Base-by-base conservation (phyloP, 2,329 filamentous ascomycete species). In the Ophiognomonia clavigignenti-juglandacearum region DNA sequence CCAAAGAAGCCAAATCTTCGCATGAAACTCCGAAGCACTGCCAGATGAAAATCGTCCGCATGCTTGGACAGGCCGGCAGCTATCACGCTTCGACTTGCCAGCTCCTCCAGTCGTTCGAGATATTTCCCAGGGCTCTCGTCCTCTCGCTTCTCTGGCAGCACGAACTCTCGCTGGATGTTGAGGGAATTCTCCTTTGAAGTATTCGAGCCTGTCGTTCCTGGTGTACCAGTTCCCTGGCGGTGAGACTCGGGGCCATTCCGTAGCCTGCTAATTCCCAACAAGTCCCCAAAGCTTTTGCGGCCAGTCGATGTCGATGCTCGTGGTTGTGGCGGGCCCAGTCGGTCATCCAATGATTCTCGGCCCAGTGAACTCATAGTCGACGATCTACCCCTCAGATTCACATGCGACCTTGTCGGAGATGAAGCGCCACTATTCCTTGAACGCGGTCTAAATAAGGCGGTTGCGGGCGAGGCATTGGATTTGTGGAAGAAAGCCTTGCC, bases 1-100 rank as follows among this genome's bases (percentile, higher is more conserved):
- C 89, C 91, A 59, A 96, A 97, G 68, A 97, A 97, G 43, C 85
- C 83, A 65, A 97, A 97, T 18, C 86, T 86, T 44, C 92, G 83
- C 86, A 97, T 97, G 61, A 96, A 97, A 61, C 92, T 96, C 51
- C 92, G 82, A 47, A 98, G 67, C 3, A 95, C 90, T 1, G 88
- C 82, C 50, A 83, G 80, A 39, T 84, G 87, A 63, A 97, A 98
- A 0, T 83, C 69, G 58, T 98, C 92, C 2, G 80, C 80, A n/a
- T 83, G 87, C 61, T 95, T 95, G 16, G 89, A 92, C 22, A 98
- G 70, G 14, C 88, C 82, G 39, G 86, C 87, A 13, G 90, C 91
- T 56, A 98, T 91, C 44, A 86, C 79, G 54, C 90, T 88, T 47
- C 88, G 83, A 32, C 83, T 87, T 14, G 95, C 77, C 35, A 83